phyloP scores from a whole-genome alignment of 306 rosid genomes.

The Ormosia emarginata region DNA sequence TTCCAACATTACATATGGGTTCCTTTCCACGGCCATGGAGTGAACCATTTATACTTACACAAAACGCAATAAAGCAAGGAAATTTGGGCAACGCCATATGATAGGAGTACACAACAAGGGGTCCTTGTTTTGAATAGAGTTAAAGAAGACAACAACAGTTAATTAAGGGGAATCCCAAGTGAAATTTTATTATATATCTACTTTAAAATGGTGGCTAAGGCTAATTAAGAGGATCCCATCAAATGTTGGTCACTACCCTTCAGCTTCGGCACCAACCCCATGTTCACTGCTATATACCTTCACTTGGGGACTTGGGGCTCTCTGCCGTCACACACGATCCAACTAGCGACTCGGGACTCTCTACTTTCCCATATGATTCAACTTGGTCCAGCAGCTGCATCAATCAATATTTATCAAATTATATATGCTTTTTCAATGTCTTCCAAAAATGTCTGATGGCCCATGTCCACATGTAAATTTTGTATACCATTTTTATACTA shows the following conservation, averaged over 20 bases:
- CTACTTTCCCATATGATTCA: slow-evolving; percentile 2
- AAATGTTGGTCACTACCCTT: not conserved
- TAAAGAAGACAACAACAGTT: not conserved
- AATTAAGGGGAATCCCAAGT: not conserved
- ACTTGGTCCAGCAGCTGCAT: slow-evolving; percentile 16
- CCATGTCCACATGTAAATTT: too few relatives aligned
- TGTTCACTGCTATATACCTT: not conserved
- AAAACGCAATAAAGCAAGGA: too few relatives aligned
- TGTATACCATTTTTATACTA: too few relatives aligned
- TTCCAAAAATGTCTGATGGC: not conserved
- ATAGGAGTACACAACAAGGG: too few relatives aligned
- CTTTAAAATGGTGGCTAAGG: not conserved
- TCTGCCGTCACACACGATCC: slow-evolving; percentile 8
- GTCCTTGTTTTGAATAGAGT: too few relatives aligned
- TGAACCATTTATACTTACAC: too few relatives aligned
- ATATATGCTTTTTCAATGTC: not conserved
- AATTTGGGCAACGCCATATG: too few relatives aligned
- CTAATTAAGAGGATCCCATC: not conserved
- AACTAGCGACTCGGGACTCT: slow-evolving; percentile 3
- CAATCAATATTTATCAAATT: not conserved
- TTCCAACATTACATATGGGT: too few relatives aligned
- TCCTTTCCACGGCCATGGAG: too few relatives aligned
- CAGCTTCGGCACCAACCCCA: not conserved
- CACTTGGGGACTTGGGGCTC: slow-evolving; percentile 13
- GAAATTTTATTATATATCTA: not conserved